These are phyloP conservation scores for Suillus spraguei DNA, from an alignment of 768 basidiomycete genomes.

Conservation along the genomic window DNA sequence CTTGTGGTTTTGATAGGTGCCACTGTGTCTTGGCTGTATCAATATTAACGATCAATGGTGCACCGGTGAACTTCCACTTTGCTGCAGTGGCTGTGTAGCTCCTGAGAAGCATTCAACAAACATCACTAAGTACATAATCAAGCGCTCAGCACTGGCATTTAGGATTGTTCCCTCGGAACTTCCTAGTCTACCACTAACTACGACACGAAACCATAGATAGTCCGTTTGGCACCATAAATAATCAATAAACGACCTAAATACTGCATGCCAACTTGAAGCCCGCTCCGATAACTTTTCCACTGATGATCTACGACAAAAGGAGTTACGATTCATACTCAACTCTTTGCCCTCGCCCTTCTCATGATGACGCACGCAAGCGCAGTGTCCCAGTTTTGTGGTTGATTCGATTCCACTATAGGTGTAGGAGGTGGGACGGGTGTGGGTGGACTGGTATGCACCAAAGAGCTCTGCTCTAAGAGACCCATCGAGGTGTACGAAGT, in stretches of 20 bases:
- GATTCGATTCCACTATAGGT: constrained; percentile 7
- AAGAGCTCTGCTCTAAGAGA: constrained; percentile 48
- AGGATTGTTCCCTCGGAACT: not conserved
- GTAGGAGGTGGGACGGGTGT: constrained; percentile 18
- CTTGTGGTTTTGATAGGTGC: not conserved
- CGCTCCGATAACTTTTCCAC: not conserved
- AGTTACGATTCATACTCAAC: not conserved
- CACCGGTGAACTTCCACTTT: not conserved
- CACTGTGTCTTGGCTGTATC: not conserved
- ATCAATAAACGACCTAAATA: constrained; percentile 10
- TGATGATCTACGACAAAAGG: not conserved
- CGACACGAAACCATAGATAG: not conserved
- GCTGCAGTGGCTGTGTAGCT: constrained; percentile 5
- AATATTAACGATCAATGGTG: not conserved
- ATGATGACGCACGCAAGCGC: constrained; percentile 18
- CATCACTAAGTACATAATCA: not conserved
- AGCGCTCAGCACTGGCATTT: not conserved
- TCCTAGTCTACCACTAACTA: not conserved
- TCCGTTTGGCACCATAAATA: not conserved
- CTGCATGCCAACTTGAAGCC: not conserved
- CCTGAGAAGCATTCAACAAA: not conserved
- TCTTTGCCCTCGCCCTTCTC: not conserved
- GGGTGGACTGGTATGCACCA: constrained; percentile 10
- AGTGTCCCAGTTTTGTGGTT: constrained; percentile 34
- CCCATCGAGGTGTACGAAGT: constrained; percentile 50